Evolutionary conservation across 345 rosid species (phyloP).

Genomic region (Firmiana major): DNA sequence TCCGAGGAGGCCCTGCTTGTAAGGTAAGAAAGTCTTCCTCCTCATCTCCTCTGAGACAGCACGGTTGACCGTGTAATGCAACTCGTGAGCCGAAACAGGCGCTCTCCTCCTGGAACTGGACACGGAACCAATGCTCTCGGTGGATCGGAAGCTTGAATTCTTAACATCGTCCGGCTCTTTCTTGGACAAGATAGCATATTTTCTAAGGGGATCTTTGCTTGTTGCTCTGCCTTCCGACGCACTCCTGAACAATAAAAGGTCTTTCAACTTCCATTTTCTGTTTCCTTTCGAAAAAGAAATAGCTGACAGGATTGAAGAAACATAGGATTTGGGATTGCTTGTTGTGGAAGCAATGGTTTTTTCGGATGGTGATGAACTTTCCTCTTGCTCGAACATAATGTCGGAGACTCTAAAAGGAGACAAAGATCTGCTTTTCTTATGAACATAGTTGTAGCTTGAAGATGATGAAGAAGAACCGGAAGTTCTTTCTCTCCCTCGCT

Average conservation of each 20-base stretch:
- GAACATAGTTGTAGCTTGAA: conserved; percentile 25
- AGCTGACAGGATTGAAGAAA: conserved; percentile 58
- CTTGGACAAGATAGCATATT: conserved; percentile 47
- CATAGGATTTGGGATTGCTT: conserved; percentile 36
- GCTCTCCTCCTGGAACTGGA: conserved; percentile 41
- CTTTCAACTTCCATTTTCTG: conserved; percentile 83
- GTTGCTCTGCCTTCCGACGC: conserved; percentile 90
- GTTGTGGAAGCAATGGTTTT: conserved; percentile 29
- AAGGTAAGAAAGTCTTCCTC: conserved; percentile 83
- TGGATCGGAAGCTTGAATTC: conserved; percentile 61
- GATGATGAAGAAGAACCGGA: conserved; percentile 22
- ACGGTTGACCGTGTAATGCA: conserved; percentile 82
- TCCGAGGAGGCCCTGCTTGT: conserved; percentile 84
- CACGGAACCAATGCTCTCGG: conserved; percentile 48
- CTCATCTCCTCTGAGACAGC: conserved; percentile 86
- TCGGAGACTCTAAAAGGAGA: conserved; percentile 79
- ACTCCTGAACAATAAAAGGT: conserved; percentile 74
- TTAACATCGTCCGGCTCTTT: conserved; percentile 45
- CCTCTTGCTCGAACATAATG: conserved; percentile 44
- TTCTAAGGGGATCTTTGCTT: conserved; percentile 40
- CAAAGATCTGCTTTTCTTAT: conserved; percentile 70
- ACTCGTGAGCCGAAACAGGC: conserved; percentile 67
- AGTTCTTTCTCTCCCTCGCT: conserved; percentile 29
- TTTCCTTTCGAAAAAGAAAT: conserved; percentile 50
- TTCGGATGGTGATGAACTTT: conserved; percentile 8